These are phyloP conservation scores for Cyphellophora europaea DNA, from an alignment of 2,329 filamentous ascomycete species.

Conservation along the genomic window DNA sequence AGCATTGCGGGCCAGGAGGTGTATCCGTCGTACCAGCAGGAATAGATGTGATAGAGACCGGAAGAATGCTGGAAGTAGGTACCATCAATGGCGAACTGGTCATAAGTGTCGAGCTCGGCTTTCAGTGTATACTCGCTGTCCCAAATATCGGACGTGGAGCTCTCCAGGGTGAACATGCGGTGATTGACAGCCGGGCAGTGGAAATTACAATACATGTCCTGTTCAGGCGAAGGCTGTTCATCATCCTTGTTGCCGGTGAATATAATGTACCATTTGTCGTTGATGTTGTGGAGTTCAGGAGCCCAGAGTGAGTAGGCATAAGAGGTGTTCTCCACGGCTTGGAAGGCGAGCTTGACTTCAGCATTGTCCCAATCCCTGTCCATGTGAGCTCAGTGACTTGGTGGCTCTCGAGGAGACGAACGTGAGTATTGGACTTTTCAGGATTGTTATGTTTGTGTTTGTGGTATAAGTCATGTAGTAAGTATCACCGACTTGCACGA, in stretches of 20 bases:
- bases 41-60: slow-evolving; percentile 32
- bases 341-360: slow-evolving; percentile 28
- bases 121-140: slow-evolving; percentile 35
- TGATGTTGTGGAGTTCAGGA: slow-evolving; percentile 35
- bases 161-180: slow-evolving; percentile 42
- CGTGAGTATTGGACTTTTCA: slow-evolving; percentile 27
- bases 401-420: slow-evolving; percentile 18
- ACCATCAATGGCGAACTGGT: slow-evolving; percentile 46
- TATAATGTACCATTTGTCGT: slow-evolving; percentile 41
- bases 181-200: slow-evolving; percentile 42
- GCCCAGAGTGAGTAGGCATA: slow-evolving; percentile 43
- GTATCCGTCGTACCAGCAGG: slow-evolving; percentile 28
- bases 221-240: slow-evolving; percentile 36
- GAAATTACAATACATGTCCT: slow-evolving; percentile 39
- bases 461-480: slow-evolving; percentile 34
- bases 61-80: slow-evolving; percentile 40
- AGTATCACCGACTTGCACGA: slow-evolving; percentile 29
- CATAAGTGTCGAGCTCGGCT: slow-evolving; percentile 38
- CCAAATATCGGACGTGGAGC: slow-evolving; percentile 35
- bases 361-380: slow-evolving; percentile 29
- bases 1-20: slow-evolving; percentile 43
- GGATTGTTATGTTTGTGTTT: slow-evolving; percentile 31
- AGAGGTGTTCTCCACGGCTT: slow-evolving; percentile 28
- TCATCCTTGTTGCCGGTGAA: slow-evolving; percentile 41
- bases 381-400: not conserved